Evolutionary conservation across 441 rosid species (phyloP), one percentile per base, ranked within the genome.

Genomic region (Pelargonium australe): DNA sequence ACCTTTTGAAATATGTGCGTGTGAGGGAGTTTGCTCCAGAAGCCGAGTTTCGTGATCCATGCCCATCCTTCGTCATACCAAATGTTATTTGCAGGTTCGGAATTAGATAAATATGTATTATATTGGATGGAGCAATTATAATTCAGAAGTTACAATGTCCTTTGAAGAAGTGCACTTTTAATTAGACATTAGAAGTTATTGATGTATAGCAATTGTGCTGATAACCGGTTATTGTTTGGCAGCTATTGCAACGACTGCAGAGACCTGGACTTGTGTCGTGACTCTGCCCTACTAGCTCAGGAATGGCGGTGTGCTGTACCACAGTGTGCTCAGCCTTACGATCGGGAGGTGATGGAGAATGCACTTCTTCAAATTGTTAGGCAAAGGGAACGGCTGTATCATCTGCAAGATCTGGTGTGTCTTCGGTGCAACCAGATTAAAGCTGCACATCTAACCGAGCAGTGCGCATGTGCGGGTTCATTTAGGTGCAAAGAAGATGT

Each of bases 211-310:
- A 51, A 51, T 63, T 31, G 28, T 68, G 28, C 68, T 72, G 74
- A 71, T 73, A 62, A 28, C 14, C 41, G 34, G 9, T 16, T 66
- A 65, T 60, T 17, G 68, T 81, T 76, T 75, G 68, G 63, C 93
- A 95, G 97, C 82, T 87, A 91, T 78, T 95, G 99, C 85, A 89
- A 92, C 70, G 92, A 91, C 72, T 92, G 96, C 84, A 79, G 91
- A 83, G 98, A 95, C 86, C 83, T 92, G 64, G 99, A 92, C 78
- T 61, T 92, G 79, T 85, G 91, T 78, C 91, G 91, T 2, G 97
- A 88, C 79, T 72, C 90, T 6, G 80, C 85, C 60, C 71, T 91
- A 65, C 74, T 82, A 72, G 80, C 85, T 62, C 88, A 87, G 80
- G 97, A 89, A 53, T 95, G 99, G 99, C 80, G 79, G n/a, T 92